Percentiles rank a stretch among this genome's conserved stretches.
These are phyloP conservation scores for Nadsonia fulvescens DNA, from an alignment of 805 yeast species.

Conservation along the genomic window DNA sequence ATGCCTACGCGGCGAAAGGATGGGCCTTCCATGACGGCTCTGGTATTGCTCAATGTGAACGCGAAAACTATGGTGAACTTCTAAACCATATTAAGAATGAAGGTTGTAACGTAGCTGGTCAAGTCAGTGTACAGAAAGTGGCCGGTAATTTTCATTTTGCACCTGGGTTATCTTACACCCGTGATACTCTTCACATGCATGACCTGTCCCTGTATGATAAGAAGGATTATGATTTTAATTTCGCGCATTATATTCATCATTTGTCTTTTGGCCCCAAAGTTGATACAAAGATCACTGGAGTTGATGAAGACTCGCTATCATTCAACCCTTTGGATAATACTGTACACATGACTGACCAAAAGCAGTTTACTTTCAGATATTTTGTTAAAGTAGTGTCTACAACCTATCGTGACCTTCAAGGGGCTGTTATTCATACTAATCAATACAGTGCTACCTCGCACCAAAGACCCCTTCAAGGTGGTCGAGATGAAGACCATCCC, in stretches of 20 bases:
- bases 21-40: slow-evolving; percentile 90
- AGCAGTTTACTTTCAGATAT: slow-evolving; percentile 52
- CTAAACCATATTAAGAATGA: slow-evolving; percentile 45
- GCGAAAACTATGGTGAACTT: slow-evolving; percentile 62
- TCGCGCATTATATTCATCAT: slow-evolving; percentile 64
- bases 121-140: slow-evolving; percentile 63
- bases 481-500: slow-evolving; percentile 81
- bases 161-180: slow-evolving; percentile 62
- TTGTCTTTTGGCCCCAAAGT: slow-evolving; percentile 64
- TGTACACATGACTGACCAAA: slow-evolving; percentile 24
- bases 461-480: slow-evolving; percentile 72
- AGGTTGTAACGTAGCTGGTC: slow-evolving; percentile 80
- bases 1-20: slow-evolving; percentile 55
- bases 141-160: slow-evolving; percentile 91
- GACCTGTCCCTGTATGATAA: slow-evolving; percentile 59
- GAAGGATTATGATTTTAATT: slow-evolving; percentile 39
- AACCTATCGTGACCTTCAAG: slow-evolving; percentile 52
- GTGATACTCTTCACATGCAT: slow-evolving; percentile 51
- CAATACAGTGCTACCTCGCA: slow-evolving; percentile 83
- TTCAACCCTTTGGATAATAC: slow-evolving; percentile 55
- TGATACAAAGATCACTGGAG: slow-evolving; percentile 2
- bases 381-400: slow-evolving; percentile 83
- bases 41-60: slow-evolving; percentile 77
- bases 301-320: slow-evolving; percentile 20
- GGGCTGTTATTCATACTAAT: slow-evolving; percentile 48